A percentile compares a stretch with the other conserved stretches of the same genome.
These are phyloP conservation scores for Starmerella scarabaei DNA, from an alignment of 805 yeast genomes.

Conservation along the genomic window DNA sequence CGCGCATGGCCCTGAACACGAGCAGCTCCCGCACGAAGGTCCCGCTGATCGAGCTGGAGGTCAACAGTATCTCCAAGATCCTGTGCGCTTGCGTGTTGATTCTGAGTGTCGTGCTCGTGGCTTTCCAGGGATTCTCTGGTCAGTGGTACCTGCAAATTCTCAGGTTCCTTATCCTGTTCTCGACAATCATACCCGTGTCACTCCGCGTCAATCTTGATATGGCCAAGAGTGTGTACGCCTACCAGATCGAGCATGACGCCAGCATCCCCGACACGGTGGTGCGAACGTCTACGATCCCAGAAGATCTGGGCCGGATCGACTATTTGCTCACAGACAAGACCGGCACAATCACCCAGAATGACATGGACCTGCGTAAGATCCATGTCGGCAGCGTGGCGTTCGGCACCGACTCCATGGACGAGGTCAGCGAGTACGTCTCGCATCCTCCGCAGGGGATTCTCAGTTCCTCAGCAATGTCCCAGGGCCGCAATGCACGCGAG, in stretches of 20 bases:
- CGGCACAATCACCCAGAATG: constrained; percentile 94
- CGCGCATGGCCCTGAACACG: constrained; percentile 91
- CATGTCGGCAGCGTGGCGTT: constrained; percentile 89
- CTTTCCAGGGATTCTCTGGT: constrained; percentile 53
- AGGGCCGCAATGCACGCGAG: constrained; percentile 40
- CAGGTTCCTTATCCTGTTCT: constrained; percentile 81
- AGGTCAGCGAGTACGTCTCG: constrained; percentile 57
- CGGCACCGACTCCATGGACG: constrained; percentile 83
- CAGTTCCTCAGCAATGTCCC: constrained; percentile 15
- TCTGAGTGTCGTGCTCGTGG: constrained; percentile 63
- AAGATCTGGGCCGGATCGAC: constrained; percentile 91
- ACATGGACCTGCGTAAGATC: constrained; percentile 88
- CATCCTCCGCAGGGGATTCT: constrained; percentile 2
- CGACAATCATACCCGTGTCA: constrained; percentile 93
- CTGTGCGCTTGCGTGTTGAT: constrained; percentile 76
- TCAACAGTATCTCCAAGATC: constrained; percentile 75
- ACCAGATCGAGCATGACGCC: constrained; percentile 80
- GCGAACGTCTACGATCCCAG: constrained; percentile 95
- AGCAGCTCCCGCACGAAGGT: constrained; percentile 75
- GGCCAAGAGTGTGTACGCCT: constrained; percentile 91
- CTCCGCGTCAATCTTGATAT: constrained; percentile 86
- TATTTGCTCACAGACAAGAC: constrained; percentile 88
- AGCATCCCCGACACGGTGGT: constrained; percentile 80
- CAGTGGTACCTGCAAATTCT: constrained; percentile 85
- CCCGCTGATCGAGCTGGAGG: constrained; percentile 81